These are phyloP conservation scores for Fusarium sp. DNA, from an alignment of 2,329 filamentous ascomycete genomes.

Conservation along the genomic window DNA sequence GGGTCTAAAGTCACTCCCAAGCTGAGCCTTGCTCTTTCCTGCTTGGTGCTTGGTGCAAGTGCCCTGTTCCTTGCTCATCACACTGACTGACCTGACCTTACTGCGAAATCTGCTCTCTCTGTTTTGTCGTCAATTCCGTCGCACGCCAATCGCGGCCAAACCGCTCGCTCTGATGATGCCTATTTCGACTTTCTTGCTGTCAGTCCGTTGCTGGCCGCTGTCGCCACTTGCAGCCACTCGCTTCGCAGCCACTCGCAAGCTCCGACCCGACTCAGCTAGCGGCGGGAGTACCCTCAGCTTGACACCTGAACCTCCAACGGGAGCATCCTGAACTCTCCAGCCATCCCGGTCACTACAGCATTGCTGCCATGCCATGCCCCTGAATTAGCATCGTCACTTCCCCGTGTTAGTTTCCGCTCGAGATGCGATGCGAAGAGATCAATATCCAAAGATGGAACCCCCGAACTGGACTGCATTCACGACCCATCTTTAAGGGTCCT, in stretches of 20 bases:
- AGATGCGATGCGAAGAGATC: neutral
- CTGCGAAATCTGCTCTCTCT: slow-evolving; percentile 4
- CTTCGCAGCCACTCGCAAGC: slow-evolving; percentile 13
- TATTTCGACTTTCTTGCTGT: slow-evolving; percentile 6
- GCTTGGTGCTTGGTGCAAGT: neutral
- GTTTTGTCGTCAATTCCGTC: neutral
- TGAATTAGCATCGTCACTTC: neutral
- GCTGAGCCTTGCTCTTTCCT: slow-evolving; percentile 11
- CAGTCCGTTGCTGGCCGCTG: neutral
- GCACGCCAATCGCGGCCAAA: slow-evolving; percentile 18
- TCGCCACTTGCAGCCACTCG: neutral
- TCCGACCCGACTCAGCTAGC: slow-evolving; percentile 33
- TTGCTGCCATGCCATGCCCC: slow-evolving; percentile 1
- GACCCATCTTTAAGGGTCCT: neutral
- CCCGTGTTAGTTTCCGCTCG: neutral
- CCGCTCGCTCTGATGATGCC: neutral
- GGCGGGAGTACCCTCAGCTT: slow-evolving; percentile 40
- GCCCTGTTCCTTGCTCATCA: slow-evolving; percentile 13
- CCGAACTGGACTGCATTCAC: neutral
- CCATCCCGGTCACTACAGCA: slow-evolving; percentile 20
- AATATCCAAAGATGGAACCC: neutral
- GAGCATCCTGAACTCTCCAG: slow-evolving; percentile 30
- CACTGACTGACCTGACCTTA: neutral
- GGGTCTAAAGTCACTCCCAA: slow-evolving; percentile 29
- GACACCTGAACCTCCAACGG: slow-evolving; percentile 29